Evolutionary conservation across 148 eudicot genomes (phyloP).

Genomic region (Dianthus caryophyllus): DNA sequence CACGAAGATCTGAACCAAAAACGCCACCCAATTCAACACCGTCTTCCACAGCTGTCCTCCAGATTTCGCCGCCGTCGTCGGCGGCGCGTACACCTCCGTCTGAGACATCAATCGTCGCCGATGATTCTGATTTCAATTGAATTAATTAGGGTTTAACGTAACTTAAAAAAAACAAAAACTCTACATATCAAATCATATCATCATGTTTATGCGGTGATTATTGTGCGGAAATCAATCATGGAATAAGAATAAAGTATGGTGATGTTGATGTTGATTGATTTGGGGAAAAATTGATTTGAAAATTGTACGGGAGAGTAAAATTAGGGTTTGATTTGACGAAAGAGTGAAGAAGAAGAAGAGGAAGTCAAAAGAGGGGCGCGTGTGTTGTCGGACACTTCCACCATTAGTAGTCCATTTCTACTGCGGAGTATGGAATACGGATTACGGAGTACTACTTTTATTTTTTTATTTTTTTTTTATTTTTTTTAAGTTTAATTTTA

Average conservation of each 20-base stretch:
- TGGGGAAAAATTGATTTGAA: not conserved
- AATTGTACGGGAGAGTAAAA: too few relatives aligned
- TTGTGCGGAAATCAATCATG: not conserved
- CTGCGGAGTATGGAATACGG: too few relatives aligned
- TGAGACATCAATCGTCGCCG: conserved; percentile 47
- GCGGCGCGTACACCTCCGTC: conserved; percentile 62
- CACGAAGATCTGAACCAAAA: conserved; percentile 84
- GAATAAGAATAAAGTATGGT: too few relatives aligned
- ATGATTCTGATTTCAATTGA: too few relatives aligned
- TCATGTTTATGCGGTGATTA: too few relatives aligned
- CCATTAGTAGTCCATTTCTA: not conserved
- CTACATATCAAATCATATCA: too few relatives aligned
- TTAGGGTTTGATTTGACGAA: conserved; percentile 17
- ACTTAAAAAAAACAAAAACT: too few relatives aligned
- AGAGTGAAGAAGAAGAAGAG: conserved; percentile 17
- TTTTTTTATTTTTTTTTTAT: too few relatives aligned
- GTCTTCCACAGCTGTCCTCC: conserved; percentile 70
- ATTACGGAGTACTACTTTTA: too few relatives aligned
- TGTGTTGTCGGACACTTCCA: not conserved
- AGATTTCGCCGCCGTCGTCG: conserved; percentile 24
- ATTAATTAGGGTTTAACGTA: conserved; percentile 28
- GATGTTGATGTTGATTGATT: not conserved
- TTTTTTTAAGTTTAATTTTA: too few relatives aligned
- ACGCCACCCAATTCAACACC: conserved; percentile 75
- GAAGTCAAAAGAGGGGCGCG: conserved; percentile 14